Evolutionary conservation across 306 rosid genomes (phyloP), one percentile per base, ranked within the genome.

Genomic region (Prunus dulcis): DNA sequence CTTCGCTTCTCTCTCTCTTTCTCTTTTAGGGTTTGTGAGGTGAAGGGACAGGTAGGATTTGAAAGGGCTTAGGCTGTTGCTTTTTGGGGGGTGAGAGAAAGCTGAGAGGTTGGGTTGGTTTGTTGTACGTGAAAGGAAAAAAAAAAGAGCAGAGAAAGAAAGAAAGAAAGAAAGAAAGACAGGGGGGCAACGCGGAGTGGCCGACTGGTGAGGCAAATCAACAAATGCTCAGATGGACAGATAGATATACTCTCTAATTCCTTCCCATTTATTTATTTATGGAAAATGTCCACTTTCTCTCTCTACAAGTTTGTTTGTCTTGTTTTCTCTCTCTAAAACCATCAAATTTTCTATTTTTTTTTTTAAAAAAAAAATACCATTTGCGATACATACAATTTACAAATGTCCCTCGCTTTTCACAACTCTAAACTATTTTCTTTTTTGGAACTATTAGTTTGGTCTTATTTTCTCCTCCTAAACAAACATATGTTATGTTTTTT

Each of bases 141-240:
- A 22, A 64, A 25, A 9, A 13, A 61, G 22, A 38, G 13, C 22
- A 18, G 46, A n/a, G 15, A 66, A 14, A 66, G 5, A 20, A 67
- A 43, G 12, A 49, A n/a, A n/a, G n/a, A n/a, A 50, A 62, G 76
- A 22, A 15, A 27, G 7, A 71, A 9, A 71, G 69, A 76, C 86
- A 76, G 76, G 46, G 63, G 62, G 76, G 86, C 86, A 82, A 84
- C 76, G 88, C 86, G 66, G 76, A 17, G 65, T 71, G 63, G 88
- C 84, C 62, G 73, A 49, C 60, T 32, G 74, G 63, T 57, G 55
- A 68, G 20, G 72, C 73, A 69, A 50, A 46, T 57, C 45, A 56
- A 60, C 69, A 9, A 58, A 12, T 15, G 63, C 25, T 15, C 49
- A 6, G 63, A 20, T 4, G 7, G 53, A 28, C 25, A 18, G 63